Percentiles rank a stretch among this genome's conserved stretches.
These are phyloP conservation scores for Alternaria infectoria DNA, from an alignment of 2,329 filamentous ascomycete species.

Conservation along the genomic window DNA sequence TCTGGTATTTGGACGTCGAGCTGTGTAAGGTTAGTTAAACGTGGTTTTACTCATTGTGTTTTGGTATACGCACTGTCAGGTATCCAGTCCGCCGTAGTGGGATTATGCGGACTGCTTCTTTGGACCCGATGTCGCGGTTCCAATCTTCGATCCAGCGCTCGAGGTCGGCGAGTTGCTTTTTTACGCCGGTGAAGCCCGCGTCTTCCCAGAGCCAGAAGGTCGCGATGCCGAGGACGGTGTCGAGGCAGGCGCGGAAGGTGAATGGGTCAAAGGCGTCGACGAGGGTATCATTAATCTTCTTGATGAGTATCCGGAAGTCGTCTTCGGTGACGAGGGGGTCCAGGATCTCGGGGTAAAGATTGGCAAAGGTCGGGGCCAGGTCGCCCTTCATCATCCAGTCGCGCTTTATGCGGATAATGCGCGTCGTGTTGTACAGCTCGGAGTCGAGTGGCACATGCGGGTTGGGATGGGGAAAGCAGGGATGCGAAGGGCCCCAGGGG, in stretches of 20 bases:
- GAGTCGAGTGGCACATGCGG: conserved; percentile 84
- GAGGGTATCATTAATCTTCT: conserved; percentile 80
- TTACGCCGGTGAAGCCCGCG: conserved; percentile 76
- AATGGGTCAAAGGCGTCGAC: conserved; percentile 81
- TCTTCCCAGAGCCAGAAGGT: conserved; percentile 98
- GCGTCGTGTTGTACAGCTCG: conserved; percentile 75
- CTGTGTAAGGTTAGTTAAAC: conserved; percentile 48
- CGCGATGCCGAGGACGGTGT: conserved; percentile 77
- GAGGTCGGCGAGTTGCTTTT: conserved; percentile 70
- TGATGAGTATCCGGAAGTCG: conserved; percentile 82
- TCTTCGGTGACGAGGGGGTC: conserved; percentile 84
- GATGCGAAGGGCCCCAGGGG: conserved; percentile 91
- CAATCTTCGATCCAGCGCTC: conserved; percentile 86
- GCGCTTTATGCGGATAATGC: conserved; percentile 87
- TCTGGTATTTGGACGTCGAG: conserved; percentile 83
- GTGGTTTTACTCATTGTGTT: accelerated
- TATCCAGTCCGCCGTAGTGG: conserved; percentile 83
- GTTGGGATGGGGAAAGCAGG: conserved; percentile 92
- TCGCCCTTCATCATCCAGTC: conserved; percentile 94
- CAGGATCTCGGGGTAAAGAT: conserved; percentile 94
- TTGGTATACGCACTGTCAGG: conserved; percentile 69
- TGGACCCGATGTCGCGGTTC: conserved; percentile 72
- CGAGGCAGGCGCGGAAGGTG: conserved; percentile 76
- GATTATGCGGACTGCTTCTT: conserved; percentile 74
- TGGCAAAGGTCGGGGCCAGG: conserved; percentile 89